Evolutionary conservation across 2,329 filamentous ascomycete genomes (phyloP).

Genomic region (Sphaerulina musiva): DNA sequence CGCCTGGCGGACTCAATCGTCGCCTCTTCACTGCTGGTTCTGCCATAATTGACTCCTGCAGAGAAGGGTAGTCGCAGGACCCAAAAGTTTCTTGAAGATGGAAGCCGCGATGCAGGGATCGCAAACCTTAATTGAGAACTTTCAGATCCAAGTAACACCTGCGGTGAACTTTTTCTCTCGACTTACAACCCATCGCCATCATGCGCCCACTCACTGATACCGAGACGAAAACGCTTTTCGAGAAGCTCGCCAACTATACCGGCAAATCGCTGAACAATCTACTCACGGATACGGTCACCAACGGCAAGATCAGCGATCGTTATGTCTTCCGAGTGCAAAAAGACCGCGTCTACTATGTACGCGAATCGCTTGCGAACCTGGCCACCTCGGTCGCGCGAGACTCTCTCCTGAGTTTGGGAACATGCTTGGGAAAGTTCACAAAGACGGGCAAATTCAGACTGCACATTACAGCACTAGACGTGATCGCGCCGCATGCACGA

Average conservation of each 20-base stretch:
- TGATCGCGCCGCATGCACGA: constrained; percentile 82
- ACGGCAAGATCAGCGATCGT: constrained; percentile 54
- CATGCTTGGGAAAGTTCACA: constrained; percentile 89
- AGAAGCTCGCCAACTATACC: constrained; percentile 90
- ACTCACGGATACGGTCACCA: constrained; percentile 41
- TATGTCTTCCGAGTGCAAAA: constrained; percentile 81
- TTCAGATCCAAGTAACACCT: background rate
- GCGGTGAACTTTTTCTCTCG: too few relatives aligned
- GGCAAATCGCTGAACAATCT: constrained; percentile 79
- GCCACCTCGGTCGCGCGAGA: constrained; percentile 78
- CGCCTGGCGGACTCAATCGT: constrained; percentile 44
- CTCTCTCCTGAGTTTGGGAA: constrained; percentile 79
- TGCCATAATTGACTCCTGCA: constrained; percentile 36
- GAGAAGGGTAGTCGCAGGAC: background rate
- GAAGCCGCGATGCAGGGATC: background rate
- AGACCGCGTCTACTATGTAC: constrained; percentile 84
- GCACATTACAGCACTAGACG: constrained; percentile 83
- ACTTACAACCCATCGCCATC: constrained; percentile 26
- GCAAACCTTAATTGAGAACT: constrained; percentile 1
- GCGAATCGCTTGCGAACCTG: constrained; percentile 81
- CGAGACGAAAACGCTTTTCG: constrained; percentile 75
- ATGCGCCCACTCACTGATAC: constrained; percentile 79
- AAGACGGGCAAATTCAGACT: constrained; percentile 94
- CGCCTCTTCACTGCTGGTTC: constrained; percentile 46
- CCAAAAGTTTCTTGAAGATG: background rate